Conservation (phyloP, 495 filamentous ascomycete genomes). For the Daldinia loculata region DNA sequence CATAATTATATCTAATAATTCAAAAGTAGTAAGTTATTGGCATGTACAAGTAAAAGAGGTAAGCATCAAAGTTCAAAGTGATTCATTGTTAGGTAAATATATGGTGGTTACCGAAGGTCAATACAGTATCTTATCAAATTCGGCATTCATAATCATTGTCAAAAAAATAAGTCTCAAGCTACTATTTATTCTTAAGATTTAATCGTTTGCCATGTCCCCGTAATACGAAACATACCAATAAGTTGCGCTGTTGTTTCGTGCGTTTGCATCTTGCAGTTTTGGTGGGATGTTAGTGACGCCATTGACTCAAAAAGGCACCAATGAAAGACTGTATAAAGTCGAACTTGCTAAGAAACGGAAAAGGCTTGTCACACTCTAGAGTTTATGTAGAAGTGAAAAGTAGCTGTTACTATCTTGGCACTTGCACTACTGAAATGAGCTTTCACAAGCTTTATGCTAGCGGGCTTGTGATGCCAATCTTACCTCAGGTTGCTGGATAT, state of each 20-base stretch:
- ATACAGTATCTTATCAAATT: too few relatives aligned
- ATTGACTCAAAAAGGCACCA: constrained; percentile 24
- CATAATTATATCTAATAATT: too few relatives aligned
- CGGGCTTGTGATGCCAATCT: constrained; percentile 37
- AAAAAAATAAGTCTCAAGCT: too few relatives aligned
- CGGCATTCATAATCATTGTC: too few relatives aligned
- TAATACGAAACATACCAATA: not conserved
- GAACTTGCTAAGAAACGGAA: constrained; percentile 22
- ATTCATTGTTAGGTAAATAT: too few relatives aligned
- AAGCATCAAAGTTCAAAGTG: too few relatives aligned
- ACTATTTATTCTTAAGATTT: too few relatives aligned
- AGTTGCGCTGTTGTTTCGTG: not conserved
- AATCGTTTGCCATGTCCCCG: too few relatives aligned
- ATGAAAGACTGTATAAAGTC: not conserved
- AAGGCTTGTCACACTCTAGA: constrained; percentile 2
- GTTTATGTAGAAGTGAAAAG: not conserved
- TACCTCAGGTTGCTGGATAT: constrained; percentile 10
- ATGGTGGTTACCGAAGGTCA: too few relatives aligned
- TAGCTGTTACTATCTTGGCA: constrained; percentile 9
- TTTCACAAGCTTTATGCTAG: constrained; percentile 33
- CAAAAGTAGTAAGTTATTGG: too few relatives aligned
- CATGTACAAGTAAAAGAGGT: too few relatives aligned
- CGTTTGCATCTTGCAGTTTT: constrained; percentile 6
- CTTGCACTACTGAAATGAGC: constrained; percentile 20
- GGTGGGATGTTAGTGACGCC: constrained; percentile 34